Base-by-base conservation (phyloP, 257 asterid genomes). In the Solanum pimpinellifolium region DNA sequence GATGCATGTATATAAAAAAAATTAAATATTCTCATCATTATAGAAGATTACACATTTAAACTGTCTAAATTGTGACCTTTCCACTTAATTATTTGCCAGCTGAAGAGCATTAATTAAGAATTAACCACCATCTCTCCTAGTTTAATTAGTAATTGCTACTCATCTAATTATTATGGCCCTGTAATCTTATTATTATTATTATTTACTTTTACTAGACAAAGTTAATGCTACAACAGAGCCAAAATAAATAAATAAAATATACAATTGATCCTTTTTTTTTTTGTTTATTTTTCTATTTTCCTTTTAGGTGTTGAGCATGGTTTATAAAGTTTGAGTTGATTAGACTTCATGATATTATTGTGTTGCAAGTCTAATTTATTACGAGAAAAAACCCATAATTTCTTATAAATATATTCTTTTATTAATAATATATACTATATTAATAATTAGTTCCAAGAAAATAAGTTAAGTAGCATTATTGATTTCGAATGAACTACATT, bases 51-150 rank as follows among this genome's bases (percentile, higher is more conserved):
- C 56, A 81, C 85, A 47, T 49, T 49, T 49, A 81, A 49, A 84
- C 80, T 66, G 65, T 84, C 87, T 41, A 37, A 42, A 66, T 66
- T 66, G 46, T 84, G 81, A 84, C 42, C 25, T 84, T 84, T 84
- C 81, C 87, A 84, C 66, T 84, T 84, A 84, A 84, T 84, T 59
- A 59, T 84, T 66, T 31, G 76, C 87, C 87, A 84, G 87, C 87
- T 66, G 29, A 42, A 84, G 87, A 47, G 80, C 87, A 84, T 70
- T 84, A 70, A 70, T 70, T 84, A 75, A 66, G 74, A 83, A n/a
- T 62, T 62, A 81, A 49, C 69, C 68, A 47, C 85, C 85, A 80
- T 80, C n/a, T 78, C n/a, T 16, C 6, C 44, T 9, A 81, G 20
- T 49, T 81, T 81, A 81, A 31, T 49, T 81, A 81, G 39, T 37